phyloP scores from a whole-genome alignment of 1,284 basidiomycete genomes.

The Vanrija sp. region DNA sequence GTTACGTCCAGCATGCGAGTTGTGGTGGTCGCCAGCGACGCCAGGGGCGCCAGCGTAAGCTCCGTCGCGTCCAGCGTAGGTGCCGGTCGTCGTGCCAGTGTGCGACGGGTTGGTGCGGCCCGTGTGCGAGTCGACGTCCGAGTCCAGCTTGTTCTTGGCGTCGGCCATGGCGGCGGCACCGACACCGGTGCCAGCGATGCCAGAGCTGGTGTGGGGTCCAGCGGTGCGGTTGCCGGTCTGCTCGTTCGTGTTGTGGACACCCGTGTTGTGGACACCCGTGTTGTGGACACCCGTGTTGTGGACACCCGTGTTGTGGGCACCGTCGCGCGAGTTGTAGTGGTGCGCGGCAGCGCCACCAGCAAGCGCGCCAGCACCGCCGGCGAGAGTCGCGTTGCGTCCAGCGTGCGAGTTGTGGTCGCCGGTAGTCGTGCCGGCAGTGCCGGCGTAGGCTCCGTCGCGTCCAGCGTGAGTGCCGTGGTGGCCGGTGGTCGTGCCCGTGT shows the following conservation, averaged over 20 bases:
- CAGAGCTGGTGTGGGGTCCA: background rate
- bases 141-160: too few species aligned
- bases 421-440: too few species aligned
- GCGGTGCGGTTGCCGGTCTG: too few species aligned
- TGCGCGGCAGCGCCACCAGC: too few species aligned
- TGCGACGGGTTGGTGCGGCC: too few species aligned
- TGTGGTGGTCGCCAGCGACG: too few species aligned
- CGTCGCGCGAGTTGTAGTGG: background rate
- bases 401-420: too few species aligned
- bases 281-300: background rate
- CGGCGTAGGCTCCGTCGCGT: background rate
- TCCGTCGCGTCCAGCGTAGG: background rate
- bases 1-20: too few species aligned
- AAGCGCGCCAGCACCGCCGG: too few species aligned
- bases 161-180: too few species aligned
- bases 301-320: background rate
- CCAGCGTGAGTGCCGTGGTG: background rate
- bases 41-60: background rate
- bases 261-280: background rate
- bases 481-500: background rate
- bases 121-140: background rate
- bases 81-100: background rate
- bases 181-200: background rate
- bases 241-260: background rate
- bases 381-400: too few species aligned